phyloP scores from a whole-genome alignment of 352 stramenopile genomes.

The Phytophthora colocasiae region DNA sequence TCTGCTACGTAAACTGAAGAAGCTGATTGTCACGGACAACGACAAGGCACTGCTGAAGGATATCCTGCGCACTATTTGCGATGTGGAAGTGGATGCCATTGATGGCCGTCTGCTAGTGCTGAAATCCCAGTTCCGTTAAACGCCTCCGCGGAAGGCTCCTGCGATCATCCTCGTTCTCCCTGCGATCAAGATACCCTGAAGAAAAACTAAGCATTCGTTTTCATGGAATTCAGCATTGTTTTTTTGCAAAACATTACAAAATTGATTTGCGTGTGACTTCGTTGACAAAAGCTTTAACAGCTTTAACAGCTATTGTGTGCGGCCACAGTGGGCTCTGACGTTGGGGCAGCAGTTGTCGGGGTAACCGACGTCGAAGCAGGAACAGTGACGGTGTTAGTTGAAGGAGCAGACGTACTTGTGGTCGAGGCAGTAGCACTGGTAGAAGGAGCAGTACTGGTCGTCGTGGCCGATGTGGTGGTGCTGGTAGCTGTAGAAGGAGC shows the following conservation, averaged over 20 bases:
- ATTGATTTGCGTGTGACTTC: not conserved
- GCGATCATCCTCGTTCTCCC: not conserved
- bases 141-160: not conserved
- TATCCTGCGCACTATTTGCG: slow-evolving; percentile 88
- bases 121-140: slow-evolving; percentile 89
- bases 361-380: not conserved
- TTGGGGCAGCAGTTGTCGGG: not conserved
- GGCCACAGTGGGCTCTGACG: slow-evolving; percentile 7
- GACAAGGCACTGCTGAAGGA: slow-evolving; percentile 87
- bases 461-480: not conserved
- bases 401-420: not conserved
- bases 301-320: slow-evolving; percentile 22
- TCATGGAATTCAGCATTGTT: too few species aligned
- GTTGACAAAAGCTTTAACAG: not conserved
- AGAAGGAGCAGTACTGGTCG: not conserved
- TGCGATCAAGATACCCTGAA: not conserved
- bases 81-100: slow-evolving; percentile 87
- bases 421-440: slow-evolving; percentile 2
- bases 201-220: too few species aligned
- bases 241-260: not conserved
- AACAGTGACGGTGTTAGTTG: not conserved
- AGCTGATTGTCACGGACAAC: slow-evolving; percentile 81
- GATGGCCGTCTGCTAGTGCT: slow-evolving; percentile 84
- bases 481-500: not conserved
- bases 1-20: slow-evolving; percentile 83